Percentiles rank a stretch among this genome's conserved stretches.
phyloP scores from a whole-genome alignment of 1,284 basidiomycete species.

The Entoloma clypeatum region DNA sequence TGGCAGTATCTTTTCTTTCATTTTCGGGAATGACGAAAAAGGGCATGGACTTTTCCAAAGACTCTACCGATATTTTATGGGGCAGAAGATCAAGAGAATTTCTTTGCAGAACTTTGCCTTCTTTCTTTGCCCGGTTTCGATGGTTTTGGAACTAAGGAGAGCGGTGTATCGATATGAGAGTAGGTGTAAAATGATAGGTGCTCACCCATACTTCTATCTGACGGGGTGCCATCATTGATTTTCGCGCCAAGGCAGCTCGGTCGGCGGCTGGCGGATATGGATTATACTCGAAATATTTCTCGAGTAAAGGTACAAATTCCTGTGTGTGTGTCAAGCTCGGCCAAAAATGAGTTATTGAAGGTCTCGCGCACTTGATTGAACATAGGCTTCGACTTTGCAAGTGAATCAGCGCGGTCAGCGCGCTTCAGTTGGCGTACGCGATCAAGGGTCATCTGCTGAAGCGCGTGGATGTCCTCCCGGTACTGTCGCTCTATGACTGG shows the following conservation, averaged over 20 bases:
- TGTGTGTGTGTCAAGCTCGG: constrained; percentile 18
- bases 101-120: constrained; percentile 19
- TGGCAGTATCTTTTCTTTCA: constrained; percentile 13
- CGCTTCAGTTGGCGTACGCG: constrained; percentile 27
- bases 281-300: constrained; percentile 47
- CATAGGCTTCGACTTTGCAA: constrained; percentile 32
- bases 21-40: constrained; percentile 20
- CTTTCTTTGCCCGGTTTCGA: constrained; percentile 34
- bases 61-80: constrained; percentile 17
- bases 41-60: constrained; percentile 22
- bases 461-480: background rate
- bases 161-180: too few relatives aligned
- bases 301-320: constrained; percentile 45
- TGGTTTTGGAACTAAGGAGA: constrained; percentile 45
- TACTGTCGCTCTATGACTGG: constrained; percentile 3
- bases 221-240: constrained; percentile 42
- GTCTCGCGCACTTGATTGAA: constrained; percentile 20
- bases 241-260: constrained; percentile 38
- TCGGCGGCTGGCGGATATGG: constrained; percentile 46
- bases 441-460: constrained; percentile 1
- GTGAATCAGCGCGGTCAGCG: constrained; percentile 39
- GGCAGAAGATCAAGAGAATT: constrained; percentile 15
- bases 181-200: too few relatives aligned
- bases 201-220: constrained; percentile 60
- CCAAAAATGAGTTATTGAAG: background rate